Evolutionary conservation across 2,329 filamentous ascomycete species (phyloP), one percentile per base, ranked within the genome.

Genomic region (Colletotrichum plurivorum): DNA sequence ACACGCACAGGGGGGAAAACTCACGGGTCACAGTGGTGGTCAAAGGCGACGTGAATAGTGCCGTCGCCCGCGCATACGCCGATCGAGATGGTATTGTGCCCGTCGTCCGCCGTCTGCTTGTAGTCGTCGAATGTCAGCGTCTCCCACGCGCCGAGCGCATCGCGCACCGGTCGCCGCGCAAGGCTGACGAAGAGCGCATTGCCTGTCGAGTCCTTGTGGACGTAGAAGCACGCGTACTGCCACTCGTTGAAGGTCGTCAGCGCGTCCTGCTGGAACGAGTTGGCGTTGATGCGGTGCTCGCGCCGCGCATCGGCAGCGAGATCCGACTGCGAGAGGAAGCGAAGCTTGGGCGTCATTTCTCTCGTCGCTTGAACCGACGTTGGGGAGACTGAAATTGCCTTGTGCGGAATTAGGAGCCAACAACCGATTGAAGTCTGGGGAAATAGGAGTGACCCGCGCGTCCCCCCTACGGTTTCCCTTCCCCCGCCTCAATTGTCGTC

Each of bases 21-120:
- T 70, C 41, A 70, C 67, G 64, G 63, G 22, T 70, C 67, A 5
- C 67, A 70, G 18, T 70, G 67, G 39, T 70, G 67, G 25, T 70
- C 67, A 4, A 67, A 70, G 0, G 67, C 60, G 36, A 70, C 57
- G n/a, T 70, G 67, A 1, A 70, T 62, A 1, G 67, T 68, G 5
- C 67, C 67, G 2, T 70, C 67, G 1, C 67, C 67, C 2, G 52
- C 39, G 7, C 63, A 68, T 2, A 70, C 48, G 1, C 67, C 67
- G 15, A 70, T 67, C 6, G 63, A 68, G 52, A 70, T 68, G 27
- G 67, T 70, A 41, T 70, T 70, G 6, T 70, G 67, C n/a, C 67
- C 67, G 39, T 70, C 67, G 25, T 70, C 67, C n/a, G 67, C 58
- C 7, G 57, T 70, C 46, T 70, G 67, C 46, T 67, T 53, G 27